Percentiles rank a stretch among this genome's conserved stretches.
Conservation (phyloP, 140 eudicot genomes). For the Senecio squalidus region DNA sequence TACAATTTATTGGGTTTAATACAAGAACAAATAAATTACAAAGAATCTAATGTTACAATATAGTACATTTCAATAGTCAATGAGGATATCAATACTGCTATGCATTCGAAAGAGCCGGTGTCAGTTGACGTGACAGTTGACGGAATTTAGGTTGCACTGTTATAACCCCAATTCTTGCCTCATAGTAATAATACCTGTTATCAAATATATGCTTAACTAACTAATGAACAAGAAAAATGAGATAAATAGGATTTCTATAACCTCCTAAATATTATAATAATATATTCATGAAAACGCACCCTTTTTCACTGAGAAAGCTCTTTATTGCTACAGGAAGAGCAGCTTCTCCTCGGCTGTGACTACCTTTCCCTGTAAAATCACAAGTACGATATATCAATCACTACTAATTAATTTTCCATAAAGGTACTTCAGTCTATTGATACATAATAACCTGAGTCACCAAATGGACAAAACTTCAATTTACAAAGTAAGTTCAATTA, state of each 20-base stretch:
- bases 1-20: background rate
- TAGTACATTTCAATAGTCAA: background rate
- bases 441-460: too few relatives aligned
- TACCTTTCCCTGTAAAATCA: conserved; percentile 64
- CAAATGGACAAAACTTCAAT: background rate
- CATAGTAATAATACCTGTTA: conserved; percentile 65
- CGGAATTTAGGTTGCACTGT: conserved; percentile 68
- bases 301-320: conserved; percentile 52
- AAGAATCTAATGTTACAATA: background rate
- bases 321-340: conserved; percentile 72
- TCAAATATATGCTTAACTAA: conserved; percentile 9
- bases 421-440: too few relatives aligned
- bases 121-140: conserved; percentile 23
- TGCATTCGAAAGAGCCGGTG: conserved; percentile 5
- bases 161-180: conserved; percentile 59
- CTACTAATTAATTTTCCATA: background rate
- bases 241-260: background rate
- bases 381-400: background rate
- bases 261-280: background rate
- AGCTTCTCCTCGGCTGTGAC: conserved; percentile 78
- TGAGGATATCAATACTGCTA: background rate
- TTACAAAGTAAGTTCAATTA: background rate
- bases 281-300: conserved; percentile 35
- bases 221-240: background rate
- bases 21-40: background rate